Evolutionary conservation across 1,284 basidiomycete genomes (phyloP), one percentile per base, ranked within the genome.

Genomic region (Malassezia psittaci): DNA sequence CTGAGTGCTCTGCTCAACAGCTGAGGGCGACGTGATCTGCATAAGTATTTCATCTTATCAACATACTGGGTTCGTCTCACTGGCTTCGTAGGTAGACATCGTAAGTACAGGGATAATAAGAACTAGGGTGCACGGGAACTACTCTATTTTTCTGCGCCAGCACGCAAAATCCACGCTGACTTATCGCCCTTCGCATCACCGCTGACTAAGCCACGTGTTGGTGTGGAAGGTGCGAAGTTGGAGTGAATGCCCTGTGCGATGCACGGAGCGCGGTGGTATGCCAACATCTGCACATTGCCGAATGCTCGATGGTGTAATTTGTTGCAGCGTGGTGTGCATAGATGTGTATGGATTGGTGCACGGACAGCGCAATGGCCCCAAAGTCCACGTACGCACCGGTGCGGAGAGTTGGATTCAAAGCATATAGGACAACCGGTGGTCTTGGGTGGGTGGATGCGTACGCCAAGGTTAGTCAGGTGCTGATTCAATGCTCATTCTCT

Each of bases 391-490:
- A 85, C 85, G 5, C 86, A 89, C 69, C 76, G 75, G 39, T 86
- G 85, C 68, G 82, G 81, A 41, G 77, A 82, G 13, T 79, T 90
- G 57, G 77, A 79, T 59, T 67, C 79, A 44, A 65, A 68, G 19
- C 78, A 85, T 69, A 80, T 77, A 50, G 85, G 83, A 58, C 67
- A 78, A 35, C 73, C 72, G 52, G 85, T 90, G 62, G 78, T 84
- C 60, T 77, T 91, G 45, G 79, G 85, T 16, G 88, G 88, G 38
- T 88, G 85, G 84, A 77, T 88, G 62, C 81, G 85, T 61, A 80
- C 83, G 59, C 82, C 82, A 73, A 82, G 24, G 24, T 29, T 4
- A 7, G 24, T 29, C 7, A 29, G 4, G 24, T 29, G 24, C 24
- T 29, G 24, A 29, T 29, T 29, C 4, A 3, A 29, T 29, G 24